Conservation (phyloP, 1,139 yeast species). For the Eremothecium sinecaudum region DNA sequence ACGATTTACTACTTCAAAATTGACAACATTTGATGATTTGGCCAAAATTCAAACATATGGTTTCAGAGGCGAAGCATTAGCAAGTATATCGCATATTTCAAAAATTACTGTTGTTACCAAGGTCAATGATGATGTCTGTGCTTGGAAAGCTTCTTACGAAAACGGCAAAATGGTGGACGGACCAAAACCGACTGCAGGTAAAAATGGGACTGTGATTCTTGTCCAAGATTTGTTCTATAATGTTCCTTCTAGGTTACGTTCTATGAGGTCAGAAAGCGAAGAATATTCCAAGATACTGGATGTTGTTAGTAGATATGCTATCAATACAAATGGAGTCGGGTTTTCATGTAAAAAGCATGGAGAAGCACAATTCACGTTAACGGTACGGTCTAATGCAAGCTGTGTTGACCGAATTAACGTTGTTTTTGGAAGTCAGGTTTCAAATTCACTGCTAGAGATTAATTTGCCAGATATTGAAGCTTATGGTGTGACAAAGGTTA, state of each 20-base stretch:
- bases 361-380: constrained; percentile 47
- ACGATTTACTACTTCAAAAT: constrained; percentile 66
- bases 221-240: constrained; percentile 91
- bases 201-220: constrained; percentile 70
- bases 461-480: constrained; percentile 27
- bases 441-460: constrained; percentile 52
- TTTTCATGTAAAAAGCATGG: constrained; percentile 74
- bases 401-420: constrained; percentile 60
- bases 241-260: constrained; percentile 65
- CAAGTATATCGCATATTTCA: constrained; percentile 57
- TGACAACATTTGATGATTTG: constrained; percentile 44
- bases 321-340: constrained; percentile 62
- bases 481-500: constrained; percentile 41
- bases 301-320: constrained; percentile 73
- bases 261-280: constrained; percentile 58
- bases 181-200: constrained; percentile 79
- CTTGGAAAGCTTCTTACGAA: constrained; percentile 53
- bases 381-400: constrained; percentile 41
- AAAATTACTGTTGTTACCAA: constrained; percentile 73
- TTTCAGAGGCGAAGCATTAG: constrained; percentile 75
- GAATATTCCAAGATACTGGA: constrained; percentile 74
- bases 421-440: constrained; percentile 63
- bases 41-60: constrained; percentile 51
- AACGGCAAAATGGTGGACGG: constrained; percentile 50
- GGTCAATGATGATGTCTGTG: constrained; percentile 50